Conservation (phyloP, 306 rosid species). For the Medicago ruthenica region DNA sequence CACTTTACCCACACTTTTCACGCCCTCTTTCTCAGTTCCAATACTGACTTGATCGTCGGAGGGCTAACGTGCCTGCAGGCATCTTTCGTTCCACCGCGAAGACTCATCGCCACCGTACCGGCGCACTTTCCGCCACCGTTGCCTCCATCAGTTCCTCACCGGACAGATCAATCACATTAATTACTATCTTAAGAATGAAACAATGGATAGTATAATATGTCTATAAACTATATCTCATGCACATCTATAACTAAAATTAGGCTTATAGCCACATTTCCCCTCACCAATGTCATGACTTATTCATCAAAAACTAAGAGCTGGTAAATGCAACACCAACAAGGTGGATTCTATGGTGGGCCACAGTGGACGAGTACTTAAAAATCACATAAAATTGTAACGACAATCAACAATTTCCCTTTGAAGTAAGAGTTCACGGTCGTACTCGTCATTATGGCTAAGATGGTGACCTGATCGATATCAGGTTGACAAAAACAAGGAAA, state of each 20-base stretch:
- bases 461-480: neutral
- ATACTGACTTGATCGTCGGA: no score
- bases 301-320: slow-evolving; percentile 18
- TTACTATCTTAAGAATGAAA: slow-evolving; percentile 23
- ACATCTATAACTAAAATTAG: neutral
- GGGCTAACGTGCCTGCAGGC: no score
- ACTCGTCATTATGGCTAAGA: neutral
- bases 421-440: neutral
- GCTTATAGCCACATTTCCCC: neutral
- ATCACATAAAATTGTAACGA: neutral
- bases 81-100: no score
- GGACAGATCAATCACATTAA: slow-evolving; percentile 8
- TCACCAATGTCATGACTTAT: slow-evolving; percentile 18
- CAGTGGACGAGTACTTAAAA: neutral
- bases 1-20: no score
- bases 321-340: neutral
- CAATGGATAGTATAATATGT: neutral
- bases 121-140: no score
- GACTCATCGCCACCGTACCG: no score
- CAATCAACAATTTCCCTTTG: neutral
- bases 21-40: no score
- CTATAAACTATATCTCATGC: neutral
- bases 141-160: no score
- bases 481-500: neutral
- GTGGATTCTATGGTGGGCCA: neutral